Base-by-base conservation (phyloP, 2,329 filamentous ascomycete species). In the Pseudocercospora fijiensis region DNA sequence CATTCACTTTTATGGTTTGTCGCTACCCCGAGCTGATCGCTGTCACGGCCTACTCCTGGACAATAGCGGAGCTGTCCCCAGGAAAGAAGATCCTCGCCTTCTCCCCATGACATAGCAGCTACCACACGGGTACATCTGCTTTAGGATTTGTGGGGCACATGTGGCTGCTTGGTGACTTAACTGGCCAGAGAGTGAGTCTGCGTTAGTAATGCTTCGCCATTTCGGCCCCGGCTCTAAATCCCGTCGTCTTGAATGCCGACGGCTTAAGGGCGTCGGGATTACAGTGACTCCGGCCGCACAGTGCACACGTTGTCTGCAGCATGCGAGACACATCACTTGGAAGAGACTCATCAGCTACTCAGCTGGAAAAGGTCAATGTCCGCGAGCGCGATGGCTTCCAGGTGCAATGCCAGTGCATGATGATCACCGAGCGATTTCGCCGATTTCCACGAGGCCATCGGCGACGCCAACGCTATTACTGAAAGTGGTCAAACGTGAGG, bases 61-160 rank as follows among this genome's bases (percentile, higher is more conserved):
- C 16, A 10, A 20, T 41, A n/a, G 22, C 41, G 56, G 45, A 37
- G 47, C 58, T 37, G 28, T 60, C 24, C 43, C 47, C 58, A 60
- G 33, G 47, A 51, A 20, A 20, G 18, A 51, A 16, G 13, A 26
- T 26, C 22, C 22, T 51, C 47, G 47, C 11, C 47, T 6, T 51
- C 57, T 49, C 22, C 51, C 16, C 43, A 55, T 55, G 33, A 60
- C 58, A 56, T 60, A 56, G 24, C 10, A 28, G 24, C n/a, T 56
- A 61, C 58, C 49, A 30, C 49, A 61, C 58, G 37, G 24, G 24
- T 22, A 22, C 43, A 47, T 22, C 9, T 18, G 8, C 1, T 51
- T 9, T 6, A 28, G 20, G 20, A 52, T 27, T 52, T 52, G 49
- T 52, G 49, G 49, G 49, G 49, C 27, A 22, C 49, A 52, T 52